Evolutionary conservation across 2,329 filamentous ascomycete genomes (phyloP), one percentile per base, ranked within the genome.

Genomic region (Epichloe bromicola): DNA sequence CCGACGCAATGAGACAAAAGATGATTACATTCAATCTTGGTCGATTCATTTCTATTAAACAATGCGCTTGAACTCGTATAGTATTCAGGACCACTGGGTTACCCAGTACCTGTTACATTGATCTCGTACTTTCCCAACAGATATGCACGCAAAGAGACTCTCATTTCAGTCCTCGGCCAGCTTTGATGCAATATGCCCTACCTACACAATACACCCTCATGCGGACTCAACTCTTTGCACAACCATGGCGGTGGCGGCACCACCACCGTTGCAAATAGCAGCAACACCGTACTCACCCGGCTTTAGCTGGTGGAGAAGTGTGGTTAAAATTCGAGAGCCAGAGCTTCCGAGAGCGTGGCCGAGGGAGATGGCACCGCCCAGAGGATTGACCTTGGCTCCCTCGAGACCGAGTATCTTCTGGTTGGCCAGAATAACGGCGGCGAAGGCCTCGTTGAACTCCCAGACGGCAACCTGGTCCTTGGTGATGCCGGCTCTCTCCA

Each of bases 391-490:
- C 37, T 80, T 84, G 40, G 87, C 87, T 45, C 79, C 75, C 56
- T 90, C 78, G 2, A 96, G 78, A 42, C 85, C 87, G 36, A 95
- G 78, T 55, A 94, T 89, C 83, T 95, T 90, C 61, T 88, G 85
- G 63, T 97, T 96, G 41, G 91, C 90, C 65, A 93, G 89, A 67
- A 96, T 93, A 33, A 96, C 90, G 4, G 87, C 88, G 30, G 93
- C 91, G 65, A 98, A 98, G 0, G 93, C 93, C 71, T 98, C 93
- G 67, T 98, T 98, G 69, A 98, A 95, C 67, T 97, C 93, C 91
- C 93, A 97, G 20, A 96, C 73, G 5, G 91, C 83, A 44, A 98
- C 88, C 67, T 97, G 86, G 45, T 94, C 85, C 69, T 90, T 88
- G 57, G 81, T 88, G 58, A 98, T 90, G 11, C 91, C 90, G 1